Percentiles rank a stretch among this genome's conserved stretches.
Conservation (phyloP, 306 rosid genomes). For the Cucurbita moschata region DNA sequence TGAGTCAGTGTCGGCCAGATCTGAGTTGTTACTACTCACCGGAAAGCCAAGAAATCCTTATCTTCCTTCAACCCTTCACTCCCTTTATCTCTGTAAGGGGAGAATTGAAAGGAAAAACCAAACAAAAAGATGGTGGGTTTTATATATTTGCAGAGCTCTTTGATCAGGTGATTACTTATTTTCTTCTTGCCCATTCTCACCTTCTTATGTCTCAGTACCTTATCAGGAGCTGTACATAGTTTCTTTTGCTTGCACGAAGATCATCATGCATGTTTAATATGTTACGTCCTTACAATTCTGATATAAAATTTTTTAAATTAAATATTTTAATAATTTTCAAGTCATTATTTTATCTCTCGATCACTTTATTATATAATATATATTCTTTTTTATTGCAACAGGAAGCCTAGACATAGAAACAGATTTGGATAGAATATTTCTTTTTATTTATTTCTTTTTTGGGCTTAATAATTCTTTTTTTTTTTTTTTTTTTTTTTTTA, state of each 20-base stretch:
- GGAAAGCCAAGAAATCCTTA: background rate
- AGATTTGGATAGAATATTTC: background rate
- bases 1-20: conserved; percentile 7
- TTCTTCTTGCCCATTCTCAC: background rate
- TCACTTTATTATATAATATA: background rate
- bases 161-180: background rate
- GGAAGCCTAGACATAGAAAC: no score
- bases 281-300: background rate
- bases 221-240: background rate
- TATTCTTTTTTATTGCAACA: background rate
- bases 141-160: conserved; percentile 1
- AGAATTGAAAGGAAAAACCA: background rate
- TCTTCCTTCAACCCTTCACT: background rate
- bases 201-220: background rate
- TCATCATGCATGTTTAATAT: background rate
- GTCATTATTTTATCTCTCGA: background rate
- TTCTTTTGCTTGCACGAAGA: background rate
- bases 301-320: background rate
- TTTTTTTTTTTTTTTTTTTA: background rate
- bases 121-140: background rate
- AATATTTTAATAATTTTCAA: background rate
- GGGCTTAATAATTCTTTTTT: background rate
- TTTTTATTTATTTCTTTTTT: background rate
- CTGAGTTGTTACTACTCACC: background rate
- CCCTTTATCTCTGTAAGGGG: background rate